A percentile compares a stretch with the other conserved stretches of the same genome.
Conservation (phyloP, 164 flowering plant genomes). For the Dillenia suffruticosa region DNA sequence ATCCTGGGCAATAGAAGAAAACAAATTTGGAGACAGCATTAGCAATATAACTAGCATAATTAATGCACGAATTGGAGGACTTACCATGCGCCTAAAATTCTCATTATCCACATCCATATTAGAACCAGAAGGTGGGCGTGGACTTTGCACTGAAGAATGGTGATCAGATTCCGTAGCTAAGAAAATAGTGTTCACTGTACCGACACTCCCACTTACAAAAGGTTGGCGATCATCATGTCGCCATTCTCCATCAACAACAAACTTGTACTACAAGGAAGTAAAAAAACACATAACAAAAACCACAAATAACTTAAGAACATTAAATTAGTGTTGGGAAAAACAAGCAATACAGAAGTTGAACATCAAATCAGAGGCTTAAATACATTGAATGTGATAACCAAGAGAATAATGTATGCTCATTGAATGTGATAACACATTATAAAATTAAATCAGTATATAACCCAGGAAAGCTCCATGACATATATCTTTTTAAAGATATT, state of each 20-base stretch:
- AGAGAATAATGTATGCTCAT: too few relatives aligned
- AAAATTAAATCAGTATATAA: too few relatives aligned
- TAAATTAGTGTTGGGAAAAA: neutral
- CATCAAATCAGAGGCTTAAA: too few relatives aligned
- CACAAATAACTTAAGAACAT: neutral
- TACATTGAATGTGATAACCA: too few relatives aligned
- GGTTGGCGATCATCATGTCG: conserved; percentile 75
- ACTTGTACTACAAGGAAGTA: conserved; percentile 66
- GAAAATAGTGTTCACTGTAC: conserved; percentile 67
- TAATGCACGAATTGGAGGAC: conserved; percentile 2
- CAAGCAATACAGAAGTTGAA: too few relatives aligned
- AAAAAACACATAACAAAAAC: neutral
- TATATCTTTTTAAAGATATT: too few relatives aligned
- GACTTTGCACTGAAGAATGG: conserved; percentile 22
- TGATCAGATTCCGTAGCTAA: conserved; percentile 48
- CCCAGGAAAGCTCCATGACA: too few relatives aligned
- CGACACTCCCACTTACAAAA: conserved; percentile 50
- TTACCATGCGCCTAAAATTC: conserved; percentile 59
- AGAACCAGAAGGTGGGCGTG: conserved; percentile 41
- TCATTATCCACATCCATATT: conserved; percentile 88
- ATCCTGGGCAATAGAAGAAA: too few relatives aligned
- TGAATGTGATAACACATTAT: too few relatives aligned
- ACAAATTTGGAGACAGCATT: too few relatives aligned
- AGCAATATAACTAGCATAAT: too few relatives aligned
- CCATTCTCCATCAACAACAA: conserved; percentile 94